Conservation (phyloP, 78 protist species). For the Chrysochromulina parva region DNA sequence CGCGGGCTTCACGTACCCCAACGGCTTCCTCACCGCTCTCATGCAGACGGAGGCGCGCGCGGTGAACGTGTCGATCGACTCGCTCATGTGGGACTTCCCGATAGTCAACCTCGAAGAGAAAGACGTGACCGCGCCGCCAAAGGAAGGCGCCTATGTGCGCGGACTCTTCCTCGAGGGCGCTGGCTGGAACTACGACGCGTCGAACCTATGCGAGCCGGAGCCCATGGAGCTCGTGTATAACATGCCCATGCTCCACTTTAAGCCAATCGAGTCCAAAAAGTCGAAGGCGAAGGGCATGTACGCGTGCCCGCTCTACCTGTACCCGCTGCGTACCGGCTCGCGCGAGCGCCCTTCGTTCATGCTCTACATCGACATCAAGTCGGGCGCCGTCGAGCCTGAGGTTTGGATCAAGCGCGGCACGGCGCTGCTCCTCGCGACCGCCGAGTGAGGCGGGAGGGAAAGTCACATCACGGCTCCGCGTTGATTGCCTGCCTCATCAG, state of each 20-base stretch:
- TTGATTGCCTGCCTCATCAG: no score
- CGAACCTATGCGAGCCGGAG: slow-evolving; percentile 71
- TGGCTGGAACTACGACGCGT: slow-evolving; percentile 62
- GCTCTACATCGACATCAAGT: slow-evolving; percentile 64
- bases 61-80: slow-evolving; percentile 69
- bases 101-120: slow-evolving; percentile 26
- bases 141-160: slow-evolving; percentile 76
- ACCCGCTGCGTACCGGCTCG: slow-evolving; percentile 78
- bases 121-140: slow-evolving; percentile 50
- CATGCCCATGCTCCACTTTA: slow-evolving; percentile 85
- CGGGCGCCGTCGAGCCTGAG: slow-evolving; percentile 51
- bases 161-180: slow-evolving; percentile 87
- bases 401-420: slow-evolving; percentile 85
- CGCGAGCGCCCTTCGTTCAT: slow-evolving; percentile 76
- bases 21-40: slow-evolving; percentile 88
- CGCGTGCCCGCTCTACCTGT: slow-evolving; percentile 73
- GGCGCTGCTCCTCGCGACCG: slow-evolving; percentile 53
- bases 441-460: not conserved
- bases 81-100: slow-evolving; percentile 76
- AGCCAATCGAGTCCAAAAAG: slow-evolving; percentile 69
- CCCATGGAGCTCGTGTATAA: slow-evolving; percentile 75
- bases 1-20: slow-evolving; percentile 88
- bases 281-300: slow-evolving; percentile 56
- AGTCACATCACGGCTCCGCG: no score
- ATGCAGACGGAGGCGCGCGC: slow-evolving; percentile 70